Base-by-base conservation (phyloP, 345 rosid genomes). In the Turritis glabra region DNA sequence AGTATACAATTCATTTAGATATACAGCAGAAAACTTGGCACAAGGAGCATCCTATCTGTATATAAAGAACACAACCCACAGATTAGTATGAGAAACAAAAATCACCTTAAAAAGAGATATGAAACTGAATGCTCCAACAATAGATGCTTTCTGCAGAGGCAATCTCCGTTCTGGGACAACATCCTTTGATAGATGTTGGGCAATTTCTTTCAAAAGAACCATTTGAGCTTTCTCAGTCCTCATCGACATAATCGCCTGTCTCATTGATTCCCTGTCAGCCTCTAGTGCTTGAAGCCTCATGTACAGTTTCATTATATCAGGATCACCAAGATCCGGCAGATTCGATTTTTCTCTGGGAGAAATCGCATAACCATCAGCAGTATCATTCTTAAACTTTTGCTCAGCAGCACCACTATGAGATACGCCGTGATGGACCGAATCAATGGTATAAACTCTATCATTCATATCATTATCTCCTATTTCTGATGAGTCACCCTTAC, bases 251-350 rank as follows among this genome's bases (percentile, higher is more conserved):
- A 92, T 71, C 69, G 95, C 89, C 61, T 90, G 93, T 78, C 89
- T 88, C 99, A 96, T 89, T n/a, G 97, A 96, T 82, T 96, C 99
- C 80, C 98, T 89, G 78, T 96, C 98, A 32, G 97, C 98, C 88
- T 96, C 99, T 37, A 96, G 89, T 14, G 96, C 88, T 58, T 96
- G 99, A 82, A 96, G 96, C 87, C 99, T 88, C 83, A 65, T 76
- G 81, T 83, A 89, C 8, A 96, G 91, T 77, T 89, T 96, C 84
- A 72, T 80, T 69, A 96, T 69, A 75, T 92, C 94, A 38, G 95
- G 95, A 89, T 92, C 94, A 65, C 67, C 72, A 64, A 74, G 50
- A 70, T 88, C 97, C 68, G 82, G 81, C 59, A 50, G 86, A 71
- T 79, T 78, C 61, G 76, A 29, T 21, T 61, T 62, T 12, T 67